phyloP scores from a whole-genome alignment of 352 stramenopile genomes.

The Phytophthora hibernalis region DNA sequence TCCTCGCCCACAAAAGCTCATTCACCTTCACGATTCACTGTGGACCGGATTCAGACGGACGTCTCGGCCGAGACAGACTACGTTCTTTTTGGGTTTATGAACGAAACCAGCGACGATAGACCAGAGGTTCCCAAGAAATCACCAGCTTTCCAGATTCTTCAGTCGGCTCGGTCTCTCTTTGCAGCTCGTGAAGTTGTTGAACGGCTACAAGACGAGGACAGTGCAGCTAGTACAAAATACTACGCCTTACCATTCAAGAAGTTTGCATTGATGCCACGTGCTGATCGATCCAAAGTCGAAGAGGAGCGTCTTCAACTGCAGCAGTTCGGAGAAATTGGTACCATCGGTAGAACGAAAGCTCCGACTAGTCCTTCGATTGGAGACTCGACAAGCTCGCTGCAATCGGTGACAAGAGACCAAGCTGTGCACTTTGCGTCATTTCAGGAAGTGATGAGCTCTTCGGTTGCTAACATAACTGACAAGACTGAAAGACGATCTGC shows the following conservation, averaged over 20 bases:
- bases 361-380: conserved; percentile 9
- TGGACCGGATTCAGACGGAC: conserved; percentile 11
- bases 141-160: conserved; percentile 41
- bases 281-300: conserved; percentile 18
- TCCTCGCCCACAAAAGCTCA: conserved; percentile 1
- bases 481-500: background rate
- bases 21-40: conserved; percentile 18
- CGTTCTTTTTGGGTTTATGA: conserved; percentile 39
- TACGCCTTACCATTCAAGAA: conserved; percentile 47
- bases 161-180: conserved; percentile 6
- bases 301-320: conserved; percentile 50
- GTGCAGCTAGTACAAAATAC: conserved; percentile 13
- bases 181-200: conserved; percentile 29
- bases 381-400: conserved; percentile 18
- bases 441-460: conserved; percentile 34
- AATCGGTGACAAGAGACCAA: conserved; percentile 2
- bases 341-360: background rate
- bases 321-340: conserved; percentile 27
- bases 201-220: conserved; percentile 2
- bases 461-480: background rate
- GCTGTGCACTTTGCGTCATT: conserved; percentile 47
- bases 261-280: conserved; percentile 50
- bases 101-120: conserved; percentile 10
- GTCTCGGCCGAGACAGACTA: conserved; percentile 38
- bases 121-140: conserved; percentile 20